Percentiles rank a stretch among this genome's conserved stretches.
These are phyloP conservation scores for Haplosporangium sp. DNA, from an alignment of 371 early-diverging fungal genomes.

Conservation along the genomic window DNA sequence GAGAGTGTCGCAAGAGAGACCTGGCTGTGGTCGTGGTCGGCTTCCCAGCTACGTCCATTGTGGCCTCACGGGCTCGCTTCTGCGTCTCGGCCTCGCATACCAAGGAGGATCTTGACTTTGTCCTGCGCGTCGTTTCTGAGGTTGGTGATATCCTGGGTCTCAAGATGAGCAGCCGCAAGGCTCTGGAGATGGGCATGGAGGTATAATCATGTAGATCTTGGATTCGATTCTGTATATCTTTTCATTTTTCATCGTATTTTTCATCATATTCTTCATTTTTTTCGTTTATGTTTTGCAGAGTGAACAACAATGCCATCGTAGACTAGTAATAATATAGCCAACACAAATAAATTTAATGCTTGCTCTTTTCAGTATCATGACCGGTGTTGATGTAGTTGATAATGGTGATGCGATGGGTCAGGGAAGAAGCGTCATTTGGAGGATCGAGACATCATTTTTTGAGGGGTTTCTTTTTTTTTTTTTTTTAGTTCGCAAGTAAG, in stretches of 20 bases:
- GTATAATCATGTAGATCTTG: conserved; percentile 10
- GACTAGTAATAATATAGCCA: too few species aligned
- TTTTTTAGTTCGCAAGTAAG: background rate
- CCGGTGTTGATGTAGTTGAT: too few species aligned
- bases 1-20: conserved; percentile 90
- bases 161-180: conserved; percentile 55
- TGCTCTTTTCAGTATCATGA: too few species aligned
- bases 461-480: too few species aligned
- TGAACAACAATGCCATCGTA: too few species aligned
- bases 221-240: background rate
- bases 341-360: too few species aligned
- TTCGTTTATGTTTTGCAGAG: background rate
- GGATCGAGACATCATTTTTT: background rate
- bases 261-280: conserved; percentile 2
- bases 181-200: conserved; percentile 52
- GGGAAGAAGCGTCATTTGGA: too few species aligned
- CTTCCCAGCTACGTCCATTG: conserved; percentile 99
- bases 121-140: conserved; percentile 53
- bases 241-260: background rate
- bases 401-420: too few species aligned
- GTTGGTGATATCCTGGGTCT: conserved; percentile 57
- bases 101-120: conserved; percentile 90
- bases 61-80: conserved; percentile 96
- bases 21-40: conserved; percentile 99
- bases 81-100: conserved; percentile 98